These are phyloP conservation scores for Aspergillus pseudonomiae DNA, from an alignment of 2,329 filamentous ascomycete genomes.

Conservation along the genomic window DNA sequence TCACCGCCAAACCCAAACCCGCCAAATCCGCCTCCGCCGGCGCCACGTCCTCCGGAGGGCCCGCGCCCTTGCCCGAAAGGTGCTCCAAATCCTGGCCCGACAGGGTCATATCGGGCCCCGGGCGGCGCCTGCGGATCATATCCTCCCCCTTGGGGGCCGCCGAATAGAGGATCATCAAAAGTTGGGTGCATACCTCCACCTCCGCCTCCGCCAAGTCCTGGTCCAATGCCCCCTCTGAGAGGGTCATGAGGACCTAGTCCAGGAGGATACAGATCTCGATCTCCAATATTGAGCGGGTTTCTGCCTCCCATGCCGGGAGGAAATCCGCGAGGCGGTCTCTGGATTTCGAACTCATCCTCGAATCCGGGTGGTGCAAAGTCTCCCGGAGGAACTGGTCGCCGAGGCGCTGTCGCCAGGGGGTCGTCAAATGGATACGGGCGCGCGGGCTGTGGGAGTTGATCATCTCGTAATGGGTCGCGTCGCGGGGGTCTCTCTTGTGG, in stretches of 20 bases:
- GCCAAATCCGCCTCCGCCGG: constrained; percentile 52
- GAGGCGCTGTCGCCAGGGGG: constrained; percentile 63
- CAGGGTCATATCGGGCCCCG: constrained; percentile 87
- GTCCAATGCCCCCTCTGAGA: constrained; percentile 67
- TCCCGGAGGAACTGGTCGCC: constrained; percentile 66
- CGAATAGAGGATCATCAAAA: constrained; percentile 87
- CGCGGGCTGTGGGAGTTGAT: constrained; percentile 61
- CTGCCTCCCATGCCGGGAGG: constrained; percentile 48
- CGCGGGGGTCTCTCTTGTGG: constrained; percentile 44
- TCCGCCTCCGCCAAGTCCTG: constrained; percentile 62
- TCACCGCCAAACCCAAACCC: constrained; percentile 57
- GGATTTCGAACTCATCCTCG: constrained; percentile 88
- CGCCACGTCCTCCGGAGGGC: constrained; percentile 40
- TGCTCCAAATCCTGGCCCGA: constrained; percentile 67
- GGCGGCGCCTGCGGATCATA: constrained; percentile 78
- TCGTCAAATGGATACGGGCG: constrained; percentile 70
- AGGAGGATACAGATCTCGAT: constrained; percentile 84
- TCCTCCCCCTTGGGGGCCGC: constrained; percentile 54
- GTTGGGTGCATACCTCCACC: constrained; percentile 95
- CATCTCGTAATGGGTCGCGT: constrained; percentile 55
- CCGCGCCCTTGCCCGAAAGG: constrained; percentile 44
- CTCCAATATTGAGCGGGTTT: constrained; percentile 72
- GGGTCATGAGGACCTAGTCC: constrained; percentile 86
- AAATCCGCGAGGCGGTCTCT: constrained; percentile 63
- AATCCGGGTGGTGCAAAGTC: constrained; percentile 88